Evolutionary conservation across 2,329 filamentous ascomycete genomes (phyloP), one percentile per base, ranked within the genome.

Genomic region (Talaromyces funiculosus): DNA sequence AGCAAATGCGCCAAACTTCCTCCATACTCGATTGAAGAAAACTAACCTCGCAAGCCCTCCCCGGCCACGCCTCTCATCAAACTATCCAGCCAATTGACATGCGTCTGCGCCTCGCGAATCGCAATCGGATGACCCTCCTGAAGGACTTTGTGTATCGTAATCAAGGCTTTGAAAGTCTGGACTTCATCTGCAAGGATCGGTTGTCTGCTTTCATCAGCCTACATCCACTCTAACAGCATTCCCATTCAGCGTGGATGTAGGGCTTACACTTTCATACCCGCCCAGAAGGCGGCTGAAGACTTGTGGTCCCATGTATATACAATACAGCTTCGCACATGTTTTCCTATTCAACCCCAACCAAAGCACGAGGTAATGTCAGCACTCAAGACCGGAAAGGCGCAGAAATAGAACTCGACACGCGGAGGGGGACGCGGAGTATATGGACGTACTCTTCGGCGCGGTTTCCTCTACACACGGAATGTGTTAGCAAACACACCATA

Each of bases 241-340:
- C 10, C 5, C 20, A 53, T 26, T n/a, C 49, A 35, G 49, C 10
- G 26, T n/a, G n/a, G n/a, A 8, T 5, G 7, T 9, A 29, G 18
- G n/a, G 22, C 88, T 67, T 84, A 95, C 89, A 97, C 92, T 86
- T 99, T 99, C 84, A 99, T 95, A 73, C 92, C 93, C 61, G 90
- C 86, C 94, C 94, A 99, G 76, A 99, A 99, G 72, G 92, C 90
- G 73, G 86, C 83, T 43, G 92, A 96, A 66, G 89, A 96, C 80
- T 96, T 95, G 81, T 99, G 92, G 78, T 99, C 94, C 94, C 94
- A 99, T 62, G 93, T 97, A 77, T 97, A 97, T 49, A 99, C 93
- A 70, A 99, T 99, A 73, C 91, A 96, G 75, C 90, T 92, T 72
- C 94, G 90, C 61, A 99, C 94, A 89, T 99, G 94, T 79, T 99